Conservation (phyloP, 2,329 filamentous ascomycete species). For the Diplodia seriata region DNA sequence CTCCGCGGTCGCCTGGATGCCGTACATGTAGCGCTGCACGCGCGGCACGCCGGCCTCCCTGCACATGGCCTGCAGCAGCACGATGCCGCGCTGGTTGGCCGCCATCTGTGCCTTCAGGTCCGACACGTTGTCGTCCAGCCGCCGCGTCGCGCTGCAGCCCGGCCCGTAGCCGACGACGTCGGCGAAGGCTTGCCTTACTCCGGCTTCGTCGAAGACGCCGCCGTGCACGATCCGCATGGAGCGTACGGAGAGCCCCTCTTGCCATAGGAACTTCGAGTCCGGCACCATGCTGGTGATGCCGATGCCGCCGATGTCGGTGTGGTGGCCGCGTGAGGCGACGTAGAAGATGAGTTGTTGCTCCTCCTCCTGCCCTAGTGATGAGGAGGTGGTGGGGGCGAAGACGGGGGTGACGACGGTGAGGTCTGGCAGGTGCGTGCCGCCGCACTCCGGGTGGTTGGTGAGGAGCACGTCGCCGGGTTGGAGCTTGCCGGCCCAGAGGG, state of each 20-base stretch:
- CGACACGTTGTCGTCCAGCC: conserved; percentile 45
- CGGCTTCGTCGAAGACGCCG: conserved; percentile 47
- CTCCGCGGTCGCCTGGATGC: conserved; percentile 48
- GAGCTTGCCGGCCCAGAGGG: conserved; percentile 37
- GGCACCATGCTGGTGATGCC: conserved; percentile 47
- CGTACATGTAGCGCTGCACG: conserved; percentile 53
- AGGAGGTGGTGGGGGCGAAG: conserved; percentile 35
- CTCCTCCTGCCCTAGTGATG: too few relatives aligned
- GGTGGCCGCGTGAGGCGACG: conserved; percentile 41
- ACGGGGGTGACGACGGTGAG: conserved; percentile 42
- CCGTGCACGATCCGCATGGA: conserved; percentile 48
- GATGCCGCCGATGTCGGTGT: conserved; percentile 43
- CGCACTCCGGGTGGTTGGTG: conserved; percentile 40
- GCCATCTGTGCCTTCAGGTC: conserved; percentile 48
- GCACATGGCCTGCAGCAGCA: conserved; percentile 47
- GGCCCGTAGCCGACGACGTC: conserved; percentile 40
- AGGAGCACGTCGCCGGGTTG: conserved; percentile 42
- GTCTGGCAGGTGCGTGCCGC: conserved; percentile 43
- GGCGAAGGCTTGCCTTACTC: conserved; percentile 41
- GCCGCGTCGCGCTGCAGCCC: conserved; percentile 44
- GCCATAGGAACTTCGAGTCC: conserved; percentile 55
- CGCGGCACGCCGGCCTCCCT: conserved; percentile 44
- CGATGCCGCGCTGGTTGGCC: conserved; percentile 46
- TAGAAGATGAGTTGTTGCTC: conserved; percentile 38
- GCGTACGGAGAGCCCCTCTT: conserved; percentile 57